Evolutionary conservation across 2,329 filamentous ascomycete species (phyloP), one percentile per base, ranked within the genome.

Genomic region (Microsporum canis): DNA sequence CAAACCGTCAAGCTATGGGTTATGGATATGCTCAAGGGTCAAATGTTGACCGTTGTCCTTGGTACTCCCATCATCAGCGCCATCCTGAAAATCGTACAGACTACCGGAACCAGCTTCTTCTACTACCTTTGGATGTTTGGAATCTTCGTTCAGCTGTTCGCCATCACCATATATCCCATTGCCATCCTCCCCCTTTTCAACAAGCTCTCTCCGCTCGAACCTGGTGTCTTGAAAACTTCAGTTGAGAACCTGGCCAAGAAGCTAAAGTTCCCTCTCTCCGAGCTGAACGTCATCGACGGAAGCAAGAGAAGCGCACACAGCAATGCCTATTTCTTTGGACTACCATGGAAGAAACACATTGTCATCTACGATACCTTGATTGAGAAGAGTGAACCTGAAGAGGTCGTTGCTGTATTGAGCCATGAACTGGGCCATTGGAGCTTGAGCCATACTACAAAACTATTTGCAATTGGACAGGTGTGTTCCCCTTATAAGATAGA

Each of bases 281-380:
- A 97, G 71, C 82, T 99, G 51, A 90, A 95, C 71, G 91, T 97
- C 70, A 99, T 99, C 70, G 89, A 95, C 72, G 90, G 89, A 57
- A 91, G 88, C 78, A 92, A 92, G 79, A 83, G 89, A 68, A 90
- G 87, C 71, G 88, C 88, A 29, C 89, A 95, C 77, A 91, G 87
- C 77, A 95, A 95, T 71, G 89, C 89, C 23, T 95, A 95, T 77
- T 99, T 99, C 79, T 96, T 95, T 69, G 94, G 94, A 63, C 83
- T 99, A 61, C 94, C 94, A 47, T 99, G 92, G 91, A 96, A 96
- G 83, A 97, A 97, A 83, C 95, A 97, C 79, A 99, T 99, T 79
- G 94, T 99, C 70, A 95, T 99, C 71, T 99, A 96, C 73, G 94
- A 99, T 73, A 99, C 95, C 3, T 78, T 99, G 65, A 91, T 99